Evolutionary conservation across 345 rosid species (phyloP).

Genomic region (Pugionium dolabratum): DNA sequence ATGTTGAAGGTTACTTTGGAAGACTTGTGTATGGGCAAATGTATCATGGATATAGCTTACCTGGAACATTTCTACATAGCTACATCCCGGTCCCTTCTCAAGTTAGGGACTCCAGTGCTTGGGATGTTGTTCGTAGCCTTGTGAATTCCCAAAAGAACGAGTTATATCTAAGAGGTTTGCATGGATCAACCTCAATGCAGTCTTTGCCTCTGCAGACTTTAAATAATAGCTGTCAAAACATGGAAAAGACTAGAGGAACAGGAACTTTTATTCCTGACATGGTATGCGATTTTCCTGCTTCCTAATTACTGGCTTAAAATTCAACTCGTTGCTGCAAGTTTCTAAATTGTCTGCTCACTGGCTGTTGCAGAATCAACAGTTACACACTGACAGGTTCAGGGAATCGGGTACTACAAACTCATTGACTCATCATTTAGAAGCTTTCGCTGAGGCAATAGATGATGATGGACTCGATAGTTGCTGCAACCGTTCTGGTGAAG

Average conservation of each 20-base stretch:
- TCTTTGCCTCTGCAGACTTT: constrained; percentile 35
- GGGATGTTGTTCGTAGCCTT: constrained; percentile 40
- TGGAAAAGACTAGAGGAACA: constrained; percentile 59
- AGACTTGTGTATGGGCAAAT: constrained; percentile 57
- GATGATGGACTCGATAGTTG: constrained; percentile 27
- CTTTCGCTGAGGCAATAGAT: constrained; percentile 15
- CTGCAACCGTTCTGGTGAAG: constrained; percentile 46
- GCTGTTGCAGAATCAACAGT: constrained; percentile 48
- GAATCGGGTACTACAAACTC: constrained; percentile 16
- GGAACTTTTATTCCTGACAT: constrained; percentile 65
- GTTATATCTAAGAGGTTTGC: constrained; percentile 37
- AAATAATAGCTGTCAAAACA: constrained; percentile 33
- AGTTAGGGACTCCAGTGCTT: constrained; percentile 33
- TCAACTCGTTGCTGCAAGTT: constrained; percentile 15
- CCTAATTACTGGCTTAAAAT: background rate
- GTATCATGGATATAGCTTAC: constrained; percentile 48
- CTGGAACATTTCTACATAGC: constrained; percentile 28
- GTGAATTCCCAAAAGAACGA: constrained; percentile 34
- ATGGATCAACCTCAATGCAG: constrained; percentile 44
- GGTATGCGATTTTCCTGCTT: constrained; percentile 43
- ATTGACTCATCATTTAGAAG: constrained; percentile 31
- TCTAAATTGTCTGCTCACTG: constrained; percentile 23
- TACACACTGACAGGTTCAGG: constrained; percentile 34
- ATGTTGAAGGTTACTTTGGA: constrained; percentile 46
- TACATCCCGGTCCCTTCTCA: constrained; percentile 38